phyloP scores from a whole-genome alignment of 192 early-diverging fungal genomes.

The Haplosporangium gracile region DNA sequence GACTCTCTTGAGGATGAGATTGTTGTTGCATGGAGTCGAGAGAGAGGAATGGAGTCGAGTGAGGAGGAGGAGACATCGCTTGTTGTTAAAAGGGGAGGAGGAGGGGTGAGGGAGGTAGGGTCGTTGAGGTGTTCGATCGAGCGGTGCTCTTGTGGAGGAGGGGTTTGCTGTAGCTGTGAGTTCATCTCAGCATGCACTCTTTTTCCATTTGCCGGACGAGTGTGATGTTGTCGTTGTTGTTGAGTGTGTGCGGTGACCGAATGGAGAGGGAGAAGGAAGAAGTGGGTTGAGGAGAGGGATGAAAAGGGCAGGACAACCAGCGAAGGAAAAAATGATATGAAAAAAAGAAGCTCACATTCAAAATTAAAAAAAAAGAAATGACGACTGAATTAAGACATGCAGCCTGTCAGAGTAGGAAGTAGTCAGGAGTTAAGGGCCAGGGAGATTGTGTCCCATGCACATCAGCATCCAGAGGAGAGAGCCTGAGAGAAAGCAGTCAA shows the following conservation, averaged over 20 bases:
- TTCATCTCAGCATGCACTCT: constrained; percentile 22
- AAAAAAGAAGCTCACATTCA: not conserved
- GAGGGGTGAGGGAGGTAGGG: not conserved
- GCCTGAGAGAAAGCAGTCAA: not conserved
- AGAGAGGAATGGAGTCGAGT: constrained; percentile 10
- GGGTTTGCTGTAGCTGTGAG: not conserved
- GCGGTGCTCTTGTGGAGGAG: constrained; percentile 4
- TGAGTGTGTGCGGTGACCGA: not conserved
- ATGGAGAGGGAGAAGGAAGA: not conserved
- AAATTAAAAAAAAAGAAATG: not conserved
- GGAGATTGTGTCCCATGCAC: not conserved
- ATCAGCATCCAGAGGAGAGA: not conserved
- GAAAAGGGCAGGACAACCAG: not conserved
- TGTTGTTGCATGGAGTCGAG: not conserved
- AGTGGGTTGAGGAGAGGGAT: not conserved
- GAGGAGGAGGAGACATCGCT: not conserved
- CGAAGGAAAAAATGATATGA: too few species aligned
- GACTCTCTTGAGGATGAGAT: constrained; percentile 18
- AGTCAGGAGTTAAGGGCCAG: not conserved
- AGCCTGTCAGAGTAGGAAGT: not conserved
- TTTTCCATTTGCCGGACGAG: constrained; percentile 2
- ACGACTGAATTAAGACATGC: not conserved
- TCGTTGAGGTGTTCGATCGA: constrained; percentile 3
- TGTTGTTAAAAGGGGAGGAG: not conserved
- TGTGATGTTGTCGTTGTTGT: too few species aligned